Conservation (phyloP, 192 early-diverging fungal genomes). For the Phycomyces blakesleeanus region DNA sequence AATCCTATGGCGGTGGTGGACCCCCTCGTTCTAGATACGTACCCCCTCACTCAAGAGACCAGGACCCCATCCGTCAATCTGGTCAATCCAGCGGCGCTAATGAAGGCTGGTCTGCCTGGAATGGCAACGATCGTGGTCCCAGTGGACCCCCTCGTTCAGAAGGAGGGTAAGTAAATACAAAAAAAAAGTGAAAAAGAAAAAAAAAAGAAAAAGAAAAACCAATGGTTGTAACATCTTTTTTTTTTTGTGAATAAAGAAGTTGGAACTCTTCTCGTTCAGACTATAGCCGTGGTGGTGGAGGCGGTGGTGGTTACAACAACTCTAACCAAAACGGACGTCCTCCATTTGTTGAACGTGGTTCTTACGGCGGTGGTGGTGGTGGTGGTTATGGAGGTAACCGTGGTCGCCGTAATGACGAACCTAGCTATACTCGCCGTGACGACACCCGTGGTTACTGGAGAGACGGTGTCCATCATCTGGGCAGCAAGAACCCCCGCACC, state of each 20-base stretch:
- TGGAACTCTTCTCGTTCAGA: slow-evolving; percentile 26
- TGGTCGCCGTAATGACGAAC: slow-evolving; percentile 39
- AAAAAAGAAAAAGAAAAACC: too few species aligned
- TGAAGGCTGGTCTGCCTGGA: slow-evolving; percentile 39
- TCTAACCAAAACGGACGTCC: slow-evolving; percentile 26
- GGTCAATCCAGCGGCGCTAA: slow-evolving; percentile 23
- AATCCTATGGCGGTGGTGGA: slow-evolving; percentile 49
- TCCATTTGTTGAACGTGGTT: slow-evolving; percentile 40
- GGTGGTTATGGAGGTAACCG: slow-evolving; percentile 2
- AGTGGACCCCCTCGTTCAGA: too few species aligned
- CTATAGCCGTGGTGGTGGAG: slow-evolving; percentile 17
- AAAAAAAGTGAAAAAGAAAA: too few species aligned
- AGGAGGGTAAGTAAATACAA: too few species aligned
- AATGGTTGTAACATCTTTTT: too few species aligned
- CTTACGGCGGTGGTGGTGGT: slow-evolving; percentile 10
- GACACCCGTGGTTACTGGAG: slow-evolving; percentile 58
- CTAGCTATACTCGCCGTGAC: slow-evolving; percentile 37
- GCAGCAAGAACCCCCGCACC: slow-evolving; percentile 69
- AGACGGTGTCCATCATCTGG: slow-evolving; percentile 78
- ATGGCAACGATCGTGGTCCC: neutral
- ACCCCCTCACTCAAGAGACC: slow-evolving; percentile 62
- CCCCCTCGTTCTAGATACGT: slow-evolving; percentile 44
- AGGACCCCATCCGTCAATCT: slow-evolving; percentile 20
- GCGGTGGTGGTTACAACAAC: too few species aligned
- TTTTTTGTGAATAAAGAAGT: too few species aligned